Evolutionary conservation across 1,139 yeast genomes (phyloP).

Genomic region (Debaryomyces nepalensis): DNA sequence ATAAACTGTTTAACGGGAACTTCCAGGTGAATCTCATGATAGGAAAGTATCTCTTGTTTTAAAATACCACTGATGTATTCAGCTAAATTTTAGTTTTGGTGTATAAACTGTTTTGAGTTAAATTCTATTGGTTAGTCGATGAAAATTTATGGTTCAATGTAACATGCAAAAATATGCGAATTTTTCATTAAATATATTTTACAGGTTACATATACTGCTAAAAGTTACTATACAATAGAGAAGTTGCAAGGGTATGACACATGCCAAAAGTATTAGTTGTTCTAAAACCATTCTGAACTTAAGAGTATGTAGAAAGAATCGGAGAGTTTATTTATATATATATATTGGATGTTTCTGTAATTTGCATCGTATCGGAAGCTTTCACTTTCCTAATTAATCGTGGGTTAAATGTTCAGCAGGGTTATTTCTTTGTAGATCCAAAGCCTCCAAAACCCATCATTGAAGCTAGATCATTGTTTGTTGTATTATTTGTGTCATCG

Average conservation of each 20-base stretch:
- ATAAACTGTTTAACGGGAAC: slow-evolving; percentile 45
- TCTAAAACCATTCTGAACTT: too few species aligned
- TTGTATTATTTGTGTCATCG: slow-evolving; percentile 21
- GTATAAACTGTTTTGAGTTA: slow-evolving; percentile 15
- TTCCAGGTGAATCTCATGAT: slow-evolving; percentile 50
- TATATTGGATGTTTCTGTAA: too few species aligned
- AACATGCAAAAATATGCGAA: slow-evolving; percentile 15
- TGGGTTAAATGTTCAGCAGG: too few species aligned
- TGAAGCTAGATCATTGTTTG: slow-evolving; percentile 37
- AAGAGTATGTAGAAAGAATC: too few species aligned
- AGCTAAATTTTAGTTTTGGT: slow-evolving; percentile 9
- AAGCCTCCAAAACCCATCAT: slow-evolving; percentile 68
- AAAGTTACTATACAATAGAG: not conserved
- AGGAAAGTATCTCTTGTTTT: slow-evolving; percentile 3
- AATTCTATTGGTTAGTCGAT: slow-evolving; percentile 18
- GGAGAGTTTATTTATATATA: too few species aligned
- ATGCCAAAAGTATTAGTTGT: too few species aligned
- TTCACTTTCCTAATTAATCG: too few species aligned
- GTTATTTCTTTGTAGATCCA: slow-evolving; percentile 34
- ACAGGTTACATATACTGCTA: slow-evolving; percentile 8
- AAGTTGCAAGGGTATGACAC: not conserved
- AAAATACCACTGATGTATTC: slow-evolving; percentile 10
- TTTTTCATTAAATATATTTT: slow-evolving; percentile 9
- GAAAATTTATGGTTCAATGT: slow-evolving; percentile 12
- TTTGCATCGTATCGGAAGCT: too few species aligned